phyloP scores from a whole-genome alignment of 1,284 basidiomycete species.

The Leccinum pachyderme region DNA sequence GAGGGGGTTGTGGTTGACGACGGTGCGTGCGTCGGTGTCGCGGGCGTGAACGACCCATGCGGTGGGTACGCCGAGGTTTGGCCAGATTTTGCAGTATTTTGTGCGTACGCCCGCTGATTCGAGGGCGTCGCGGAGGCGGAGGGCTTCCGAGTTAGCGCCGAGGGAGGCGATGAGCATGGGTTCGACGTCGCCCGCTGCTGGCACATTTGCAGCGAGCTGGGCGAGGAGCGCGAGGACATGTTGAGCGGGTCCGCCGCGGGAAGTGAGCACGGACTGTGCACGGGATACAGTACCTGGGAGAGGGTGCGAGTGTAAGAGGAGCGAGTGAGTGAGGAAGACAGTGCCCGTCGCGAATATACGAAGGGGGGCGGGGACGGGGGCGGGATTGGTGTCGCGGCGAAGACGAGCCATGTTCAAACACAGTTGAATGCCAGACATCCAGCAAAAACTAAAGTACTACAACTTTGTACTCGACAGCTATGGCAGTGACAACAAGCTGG shows the following conservation, averaged over 20 bases:
- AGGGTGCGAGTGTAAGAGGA: slow-evolving; percentile 61
- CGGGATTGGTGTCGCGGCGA: slow-evolving; percentile 37
- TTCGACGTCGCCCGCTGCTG: slow-evolving; percentile 46
- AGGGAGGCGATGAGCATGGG: slow-evolving; percentile 71
- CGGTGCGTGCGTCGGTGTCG: slow-evolving; percentile 62
- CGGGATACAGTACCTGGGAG: slow-evolving; percentile 56
- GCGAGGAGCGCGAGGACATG: slow-evolving; percentile 69
- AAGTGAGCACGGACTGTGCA: slow-evolving; percentile 64
- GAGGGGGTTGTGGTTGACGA: slow-evolving; percentile 81
- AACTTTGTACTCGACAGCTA: neutral
- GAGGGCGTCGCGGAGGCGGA: slow-evolving; percentile 59
- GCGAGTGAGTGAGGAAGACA: slow-evolving; percentile 70
- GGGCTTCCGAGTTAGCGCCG: slow-evolving; percentile 67
- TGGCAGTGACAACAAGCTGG: slow-evolving; percentile 20
- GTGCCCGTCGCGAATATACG: slow-evolving; percentile 76
- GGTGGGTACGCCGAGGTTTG: slow-evolving; percentile 65
- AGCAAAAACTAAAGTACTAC: too few relatives aligned
- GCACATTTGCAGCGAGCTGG: slow-evolving; percentile 46
- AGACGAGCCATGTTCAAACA: too few relatives aligned
- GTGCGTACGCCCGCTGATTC: slow-evolving; percentile 67
- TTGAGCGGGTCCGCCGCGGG: slow-evolving; percentile 68
- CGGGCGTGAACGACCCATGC: slow-evolving; percentile 80
- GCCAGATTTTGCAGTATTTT: slow-evolving; percentile 71
- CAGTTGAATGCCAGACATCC: too few relatives aligned
- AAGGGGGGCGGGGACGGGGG: slow-evolving; percentile 20